Percentiles rank a stretch among this genome's conserved stretches.
phyloP scores from a whole-genome alignment of 148 eudicot genomes.

The Gaultheria prostrata region DNA sequence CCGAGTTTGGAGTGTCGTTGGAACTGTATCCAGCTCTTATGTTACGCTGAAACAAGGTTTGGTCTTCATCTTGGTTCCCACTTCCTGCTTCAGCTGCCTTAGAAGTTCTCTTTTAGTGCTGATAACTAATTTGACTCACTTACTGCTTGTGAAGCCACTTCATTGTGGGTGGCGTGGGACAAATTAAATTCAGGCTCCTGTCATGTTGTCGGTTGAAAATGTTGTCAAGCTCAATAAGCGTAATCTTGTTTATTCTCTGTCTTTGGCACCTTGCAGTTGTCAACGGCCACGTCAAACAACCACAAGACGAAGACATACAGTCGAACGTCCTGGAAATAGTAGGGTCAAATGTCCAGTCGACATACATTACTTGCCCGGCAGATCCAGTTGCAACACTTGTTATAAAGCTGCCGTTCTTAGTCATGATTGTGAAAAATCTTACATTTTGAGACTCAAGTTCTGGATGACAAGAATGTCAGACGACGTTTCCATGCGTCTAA shows the following conservation, averaged over 20 bases:
- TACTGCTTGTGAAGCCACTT: background rate
- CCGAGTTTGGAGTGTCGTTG: background rate
- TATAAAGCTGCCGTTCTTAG: slow-evolving; percentile 90
- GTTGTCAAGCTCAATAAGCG: background rate
- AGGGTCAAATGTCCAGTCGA: slow-evolving; percentile 90
- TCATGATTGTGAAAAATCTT: slow-evolving; percentile 90
- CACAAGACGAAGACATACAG: slow-evolving; percentile 92
- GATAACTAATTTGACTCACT: too few relatives aligned
- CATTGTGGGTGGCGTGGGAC: background rate
- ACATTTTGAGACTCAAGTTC: slow-evolving; percentile 96
- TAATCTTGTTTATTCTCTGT: background rate
- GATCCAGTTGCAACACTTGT: slow-evolving; percentile 98
- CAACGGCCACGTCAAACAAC: slow-evolving; percentile 88
- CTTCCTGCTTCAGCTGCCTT: background rate
- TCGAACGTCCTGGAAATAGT: slow-evolving; percentile 91
- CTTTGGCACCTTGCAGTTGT: slow-evolving; percentile 52
- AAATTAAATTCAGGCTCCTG: background rate
- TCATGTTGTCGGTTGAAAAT: background rate
- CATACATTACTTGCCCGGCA: slow-evolving; percentile 92
- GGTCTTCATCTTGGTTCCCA: background rate
- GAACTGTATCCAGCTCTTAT: background rate
- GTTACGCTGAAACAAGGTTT: background rate
- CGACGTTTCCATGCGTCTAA: slow-evolving; percentile 98
- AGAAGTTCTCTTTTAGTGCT: background rate
- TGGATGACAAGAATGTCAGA: slow-evolving; percentile 99